phyloP scores from a whole-genome alignment of 257 asterid genomes.

The Nicotiana sylvestris region DNA sequence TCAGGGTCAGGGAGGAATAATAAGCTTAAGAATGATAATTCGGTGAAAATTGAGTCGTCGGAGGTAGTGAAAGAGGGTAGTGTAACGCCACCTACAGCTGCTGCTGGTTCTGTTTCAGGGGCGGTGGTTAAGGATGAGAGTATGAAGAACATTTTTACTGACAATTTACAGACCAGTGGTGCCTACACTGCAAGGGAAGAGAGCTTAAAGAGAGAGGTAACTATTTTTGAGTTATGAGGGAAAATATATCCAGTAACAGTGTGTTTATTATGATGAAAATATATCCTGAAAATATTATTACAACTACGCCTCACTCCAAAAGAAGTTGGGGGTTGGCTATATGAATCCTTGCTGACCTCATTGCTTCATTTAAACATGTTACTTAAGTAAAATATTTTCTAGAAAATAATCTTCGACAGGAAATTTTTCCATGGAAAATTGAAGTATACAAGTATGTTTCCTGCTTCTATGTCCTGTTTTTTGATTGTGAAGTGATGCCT shows the following conservation, averaged over 20 bases:
- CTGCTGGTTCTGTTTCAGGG: constrained; percentile 49
- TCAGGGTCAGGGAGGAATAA: constrained; percentile 48
- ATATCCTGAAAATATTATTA: too few relatives aligned
- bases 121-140: constrained; percentile 68
- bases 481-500: background rate
- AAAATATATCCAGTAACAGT: background rate
- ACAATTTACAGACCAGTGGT: constrained; percentile 87
- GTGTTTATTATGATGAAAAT: background rate
- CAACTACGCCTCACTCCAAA: too few relatives aligned
- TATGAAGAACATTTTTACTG: constrained; percentile 63
- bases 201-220: constrained; percentile 86
- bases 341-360: too few relatives aligned
- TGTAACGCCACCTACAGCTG: constrained; percentile 37
- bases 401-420: background rate
- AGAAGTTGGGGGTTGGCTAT: too few relatives aligned
- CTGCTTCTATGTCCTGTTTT: background rate
- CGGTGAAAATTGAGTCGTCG: constrained; percentile 62
- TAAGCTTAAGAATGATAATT: constrained; percentile 63
- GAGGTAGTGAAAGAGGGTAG: constrained; percentile 50
- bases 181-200: constrained; percentile 96
- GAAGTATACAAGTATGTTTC: constrained; percentile 4
- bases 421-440: background rate
- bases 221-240: constrained; percentile 5
- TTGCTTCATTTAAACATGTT: too few relatives aligned
- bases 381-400: background rate